Evolutionary conservation across 257 asterid species (phyloP), one percentile per base, ranked within the genome.

Genomic region (Prunella vulgaris): DNA sequence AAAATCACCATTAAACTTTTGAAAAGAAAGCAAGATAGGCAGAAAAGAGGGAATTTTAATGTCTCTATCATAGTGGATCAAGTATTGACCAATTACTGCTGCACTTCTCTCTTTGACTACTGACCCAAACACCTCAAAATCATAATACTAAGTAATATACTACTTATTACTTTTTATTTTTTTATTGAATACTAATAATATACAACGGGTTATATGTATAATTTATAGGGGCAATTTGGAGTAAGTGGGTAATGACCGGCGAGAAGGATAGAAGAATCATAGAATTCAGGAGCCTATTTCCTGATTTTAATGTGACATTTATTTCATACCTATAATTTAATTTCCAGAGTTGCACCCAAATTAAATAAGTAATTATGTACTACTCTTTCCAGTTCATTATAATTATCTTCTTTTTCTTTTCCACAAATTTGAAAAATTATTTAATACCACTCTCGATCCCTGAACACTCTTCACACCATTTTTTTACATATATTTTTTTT

Each of bases 201-300:
- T 38, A 38, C 48, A 38, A 38, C n/a, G 54, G 12, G 5, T 40
- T 15, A n/a, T n/a, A 37, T 35, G 22, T 42, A 14, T 40, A 58
- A 7, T 5, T 48, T 27, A 4, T 51, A 49, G 60, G 71, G 30
- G 62, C 21, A n/a, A 7, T 62, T n/a, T 72, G 13, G 13, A 14
- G 13, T 24, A 10, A 40, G 38, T 24, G 42, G 22, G 56, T 27
- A 61, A 21, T 27, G 38, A 42, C 28, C 24, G 27, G 51, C 42
- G 48, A 12, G 59, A 17, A n/a, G 38, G 65, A 74, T 68, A 51
- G 44, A 62, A 51, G 44, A 62, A 72, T 78, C 80, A 84, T 86
- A 68, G 84, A 84, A 69, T 82, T 86, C 89, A 86, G 87, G 58
- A 78, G 83, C 81, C 81, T 66, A 32, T 71, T 78, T 69, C 74